These are phyloP conservation scores for Solanum okadae DNA, from an alignment of 257 asterid genomes.

Conservation along the genomic window DNA sequence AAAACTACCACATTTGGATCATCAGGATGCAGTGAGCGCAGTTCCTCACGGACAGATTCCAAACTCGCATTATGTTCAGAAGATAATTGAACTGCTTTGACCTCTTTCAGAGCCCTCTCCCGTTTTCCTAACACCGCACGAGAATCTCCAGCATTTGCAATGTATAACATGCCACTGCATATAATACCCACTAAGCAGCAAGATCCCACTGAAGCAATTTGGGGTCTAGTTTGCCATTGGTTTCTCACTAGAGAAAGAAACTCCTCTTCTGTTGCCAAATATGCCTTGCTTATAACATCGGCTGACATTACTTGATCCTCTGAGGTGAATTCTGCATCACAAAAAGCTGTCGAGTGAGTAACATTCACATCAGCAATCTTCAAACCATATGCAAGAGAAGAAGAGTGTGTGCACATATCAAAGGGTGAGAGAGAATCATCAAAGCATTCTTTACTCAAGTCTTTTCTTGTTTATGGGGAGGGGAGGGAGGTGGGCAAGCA, in stretches of 20 bases:
- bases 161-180: slow-evolving; percentile 49
- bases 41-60: slow-evolving; percentile 61
- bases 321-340: slow-evolving; percentile 54
- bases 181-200: slow-evolving; percentile 74
- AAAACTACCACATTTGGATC: slow-evolving; percentile 69
- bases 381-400: background rate
- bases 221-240: slow-evolving; percentile 61
- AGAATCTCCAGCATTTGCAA: slow-evolving; percentile 84
- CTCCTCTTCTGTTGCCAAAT: slow-evolving; percentile 68
- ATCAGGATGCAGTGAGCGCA: slow-evolving; percentile 57
- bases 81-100: slow-evolving; percentile 68
- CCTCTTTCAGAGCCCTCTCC: slow-evolving; percentile 29
- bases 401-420: background rate
- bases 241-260: slow-evolving; percentile 54
- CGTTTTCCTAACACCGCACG: slow-evolving; percentile 61
- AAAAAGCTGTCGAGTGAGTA: slow-evolving; percentile 31
- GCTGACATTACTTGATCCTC: slow-evolving; percentile 68
- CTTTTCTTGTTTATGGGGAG: background rate
- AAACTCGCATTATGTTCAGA: slow-evolving; percentile 64
- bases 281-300: slow-evolving; percentile 57
- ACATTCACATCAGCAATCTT: slow-evolving; percentile 13
- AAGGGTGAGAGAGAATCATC: background rate
- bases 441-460: background rate
- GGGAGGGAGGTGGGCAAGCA: background rate
- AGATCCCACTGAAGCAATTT: slow-evolving; percentile 78